Evolutionary conservation across 805 yeast genomes (phyloP).

Genomic region (Kodamaea leandrae): DNA sequence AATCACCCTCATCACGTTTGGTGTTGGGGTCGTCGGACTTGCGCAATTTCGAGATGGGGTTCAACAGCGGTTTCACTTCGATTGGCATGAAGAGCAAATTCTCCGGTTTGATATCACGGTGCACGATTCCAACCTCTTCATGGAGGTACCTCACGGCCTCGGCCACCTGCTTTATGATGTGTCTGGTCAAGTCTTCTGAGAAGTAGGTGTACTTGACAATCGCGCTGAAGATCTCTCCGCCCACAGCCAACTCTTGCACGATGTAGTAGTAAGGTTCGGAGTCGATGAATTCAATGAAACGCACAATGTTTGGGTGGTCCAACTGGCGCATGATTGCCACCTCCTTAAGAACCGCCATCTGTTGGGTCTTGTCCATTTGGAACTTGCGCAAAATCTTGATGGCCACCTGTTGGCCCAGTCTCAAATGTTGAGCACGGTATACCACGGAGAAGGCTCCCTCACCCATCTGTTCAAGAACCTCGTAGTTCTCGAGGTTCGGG

Average conservation of each 20-base stretch:
- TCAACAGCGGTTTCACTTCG: conserved; percentile 44
- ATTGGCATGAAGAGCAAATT: conserved; percentile 66
- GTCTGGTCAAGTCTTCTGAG: conserved; percentile 62
- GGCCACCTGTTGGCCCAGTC: conserved; percentile 45
- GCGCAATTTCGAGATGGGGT: conserved; percentile 41
- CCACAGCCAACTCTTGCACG: conserved; percentile 68
- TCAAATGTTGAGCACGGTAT: conserved; percentile 51
- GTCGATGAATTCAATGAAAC: conserved; percentile 65
- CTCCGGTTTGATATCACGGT: conserved; percentile 82
- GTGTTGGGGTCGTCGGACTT: conserved; percentile 65
- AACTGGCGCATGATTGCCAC: conserved; percentile 70
- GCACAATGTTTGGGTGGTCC: conserved; percentile 62
- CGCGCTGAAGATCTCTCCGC: conserved; percentile 74
- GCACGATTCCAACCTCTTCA: conserved; percentile 72
- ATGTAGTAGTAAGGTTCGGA: conserved; percentile 60
- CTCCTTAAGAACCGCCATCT: conserved; percentile 74
- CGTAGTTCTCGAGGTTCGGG: conserved; percentile 42
- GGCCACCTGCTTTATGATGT: conserved; percentile 61
- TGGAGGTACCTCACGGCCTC: conserved; percentile 67
- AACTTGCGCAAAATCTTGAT: conserved; percentile 65
- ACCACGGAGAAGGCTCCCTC: conserved; percentile 84
- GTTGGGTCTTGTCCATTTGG: conserved; percentile 59
- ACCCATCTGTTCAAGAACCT: conserved; percentile 54
- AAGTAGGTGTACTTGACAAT: conserved; percentile 66
- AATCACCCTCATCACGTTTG: conserved; percentile 86